A percentile compares a stretch with the other conserved stretches of the same genome.
These are phyloP conservation scores for Collariella sp. DNA, from an alignment of 495 filamentous ascomycete genomes.

Conservation along the genomic window DNA sequence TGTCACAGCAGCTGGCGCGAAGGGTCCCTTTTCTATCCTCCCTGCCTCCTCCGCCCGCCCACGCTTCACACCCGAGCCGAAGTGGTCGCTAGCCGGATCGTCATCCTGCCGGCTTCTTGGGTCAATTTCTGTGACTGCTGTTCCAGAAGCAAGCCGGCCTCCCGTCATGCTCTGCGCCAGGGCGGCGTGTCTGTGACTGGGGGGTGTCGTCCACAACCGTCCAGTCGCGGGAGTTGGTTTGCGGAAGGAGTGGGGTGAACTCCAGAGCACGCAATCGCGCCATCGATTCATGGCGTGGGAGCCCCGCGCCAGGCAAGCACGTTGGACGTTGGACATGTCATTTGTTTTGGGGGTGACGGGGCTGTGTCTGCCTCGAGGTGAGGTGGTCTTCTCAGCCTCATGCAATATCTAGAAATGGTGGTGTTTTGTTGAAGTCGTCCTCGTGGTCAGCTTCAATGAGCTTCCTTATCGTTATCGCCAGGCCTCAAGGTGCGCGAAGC, in stretches of 20 bases:
- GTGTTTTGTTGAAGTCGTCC: neutral
- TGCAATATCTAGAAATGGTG: neutral
- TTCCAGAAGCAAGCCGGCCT: neutral
- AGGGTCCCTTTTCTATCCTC: slow-evolving; percentile 2
- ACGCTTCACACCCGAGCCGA: neutral
- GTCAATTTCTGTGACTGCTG: slow-evolving; percentile 7
- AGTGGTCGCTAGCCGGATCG: neutral
- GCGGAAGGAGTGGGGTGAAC: slow-evolving; percentile 22
- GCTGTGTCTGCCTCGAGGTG: neutral
- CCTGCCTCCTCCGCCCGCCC: neutral
- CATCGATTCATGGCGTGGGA: slow-evolving; percentile 26
- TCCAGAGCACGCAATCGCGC: slow-evolving; percentile 30
- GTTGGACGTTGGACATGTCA: neutral
- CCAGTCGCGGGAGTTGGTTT: slow-evolving; percentile 14
- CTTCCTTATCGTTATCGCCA: neutral
- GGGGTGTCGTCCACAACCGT: neutral
- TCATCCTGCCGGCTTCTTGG: neutral
- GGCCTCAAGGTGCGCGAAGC: neutral
- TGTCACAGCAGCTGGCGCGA: neutral
- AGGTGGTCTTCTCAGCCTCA: neutral
- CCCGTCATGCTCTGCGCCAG: neutral
- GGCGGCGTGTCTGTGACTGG: neutral
- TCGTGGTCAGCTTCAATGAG: neutral
- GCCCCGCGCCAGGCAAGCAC: slow-evolving; percentile 4
- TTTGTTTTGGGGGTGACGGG: neutral